A percentile compares a stretch with the other conserved stretches of the same genome.
Conservation (phyloP, 2,329 filamentous ascomycete genomes). For the Polychaeton citri region DNA sequence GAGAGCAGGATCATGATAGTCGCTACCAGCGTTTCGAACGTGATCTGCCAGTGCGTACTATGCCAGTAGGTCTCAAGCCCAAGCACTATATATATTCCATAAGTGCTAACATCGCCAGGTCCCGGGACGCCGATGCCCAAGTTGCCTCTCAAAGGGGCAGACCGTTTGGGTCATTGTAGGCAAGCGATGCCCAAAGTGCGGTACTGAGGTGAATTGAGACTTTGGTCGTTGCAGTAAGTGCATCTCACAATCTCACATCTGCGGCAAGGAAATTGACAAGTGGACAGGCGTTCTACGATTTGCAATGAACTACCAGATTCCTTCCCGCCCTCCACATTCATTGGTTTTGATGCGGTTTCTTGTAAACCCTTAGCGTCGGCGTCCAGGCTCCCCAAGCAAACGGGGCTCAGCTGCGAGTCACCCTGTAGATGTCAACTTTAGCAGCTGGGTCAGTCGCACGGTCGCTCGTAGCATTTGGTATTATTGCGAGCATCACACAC, state of each 20-base stretch:
- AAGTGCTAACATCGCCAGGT: constrained; percentile 12
- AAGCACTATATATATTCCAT: not conserved
- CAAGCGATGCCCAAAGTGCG: constrained; percentile 22
- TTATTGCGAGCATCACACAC: not conserved
- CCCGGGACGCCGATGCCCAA: constrained; percentile 18
- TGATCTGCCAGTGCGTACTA: constrained; percentile 8
- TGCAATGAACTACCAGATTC: too few species aligned
- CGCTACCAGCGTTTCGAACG: constrained; percentile 3
- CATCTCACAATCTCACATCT: not conserved
- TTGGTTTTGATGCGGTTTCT: too few species aligned
- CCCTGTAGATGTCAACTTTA: too few species aligned
- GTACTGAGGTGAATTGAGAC: constrained; percentile 17
- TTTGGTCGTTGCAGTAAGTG: not conserved
- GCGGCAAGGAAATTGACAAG: not conserved
- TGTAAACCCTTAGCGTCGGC: constrained; percentile 1
- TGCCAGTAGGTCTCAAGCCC: constrained; percentile 7
- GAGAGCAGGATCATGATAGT: constrained; percentile 1
- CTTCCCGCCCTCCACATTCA: too few species aligned
- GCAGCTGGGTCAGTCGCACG: not conserved
- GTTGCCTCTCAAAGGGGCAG: constrained; percentile 16
- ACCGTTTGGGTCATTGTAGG: constrained; percentile 23
- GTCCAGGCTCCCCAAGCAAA: not conserved
- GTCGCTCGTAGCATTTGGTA: not conserved
- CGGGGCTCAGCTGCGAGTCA: too few species aligned
- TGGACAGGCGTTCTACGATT: constrained; percentile 2